These are phyloP conservation scores for Psilocybe subaeruginosa DNA, from an alignment of 768 basidiomycete genomes.

Conservation along the genomic window DNA sequence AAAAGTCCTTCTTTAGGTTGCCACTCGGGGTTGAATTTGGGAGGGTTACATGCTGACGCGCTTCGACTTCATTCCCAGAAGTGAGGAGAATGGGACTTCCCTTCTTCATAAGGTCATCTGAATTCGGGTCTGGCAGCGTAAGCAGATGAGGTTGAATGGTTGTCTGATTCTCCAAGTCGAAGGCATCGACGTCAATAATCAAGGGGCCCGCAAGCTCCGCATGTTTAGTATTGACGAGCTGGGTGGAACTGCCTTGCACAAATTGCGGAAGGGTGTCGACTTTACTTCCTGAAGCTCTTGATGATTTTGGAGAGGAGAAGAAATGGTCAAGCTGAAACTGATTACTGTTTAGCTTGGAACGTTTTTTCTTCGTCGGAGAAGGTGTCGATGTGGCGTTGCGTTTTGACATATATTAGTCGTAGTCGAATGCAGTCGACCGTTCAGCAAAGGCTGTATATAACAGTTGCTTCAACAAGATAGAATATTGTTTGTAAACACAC, in stretches of 20 bases:
- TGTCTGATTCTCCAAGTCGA: conserved; percentile 10
- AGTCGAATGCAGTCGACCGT: neutral
- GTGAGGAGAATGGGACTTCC: neutral
- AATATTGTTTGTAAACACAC: neutral
- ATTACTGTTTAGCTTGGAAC: conserved; percentile 16
- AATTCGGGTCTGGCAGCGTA: neutral
- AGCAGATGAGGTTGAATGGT: neutral
- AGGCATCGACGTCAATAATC: conserved; percentile 27
- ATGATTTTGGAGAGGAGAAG: conserved; percentile 24
- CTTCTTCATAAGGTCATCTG: neutral
- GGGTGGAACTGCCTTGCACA: conserved; percentile 20
- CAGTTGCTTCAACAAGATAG: too few species aligned
- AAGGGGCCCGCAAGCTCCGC: neutral
- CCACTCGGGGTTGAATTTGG: neutral
- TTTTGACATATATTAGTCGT: conserved; percentile 22
- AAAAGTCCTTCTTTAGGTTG: neutral
- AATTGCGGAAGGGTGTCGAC: conserved; percentile 8
- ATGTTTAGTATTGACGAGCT: neutral
- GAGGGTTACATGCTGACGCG: too few species aligned
- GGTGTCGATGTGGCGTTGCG: conserved; percentile 12
- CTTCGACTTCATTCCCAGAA: neutral
- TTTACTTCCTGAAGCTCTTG: neutral
- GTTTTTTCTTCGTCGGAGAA: conserved; percentile 24
- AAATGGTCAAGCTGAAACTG: conserved; percentile 31
- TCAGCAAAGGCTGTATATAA: too few species aligned